Percentiles rank a stretch among this genome's conserved stretches.
phyloP scores from a whole-genome alignment of 2,329 filamentous ascomycete genomes.

The Neofusicoccum laricinum region DNA sequence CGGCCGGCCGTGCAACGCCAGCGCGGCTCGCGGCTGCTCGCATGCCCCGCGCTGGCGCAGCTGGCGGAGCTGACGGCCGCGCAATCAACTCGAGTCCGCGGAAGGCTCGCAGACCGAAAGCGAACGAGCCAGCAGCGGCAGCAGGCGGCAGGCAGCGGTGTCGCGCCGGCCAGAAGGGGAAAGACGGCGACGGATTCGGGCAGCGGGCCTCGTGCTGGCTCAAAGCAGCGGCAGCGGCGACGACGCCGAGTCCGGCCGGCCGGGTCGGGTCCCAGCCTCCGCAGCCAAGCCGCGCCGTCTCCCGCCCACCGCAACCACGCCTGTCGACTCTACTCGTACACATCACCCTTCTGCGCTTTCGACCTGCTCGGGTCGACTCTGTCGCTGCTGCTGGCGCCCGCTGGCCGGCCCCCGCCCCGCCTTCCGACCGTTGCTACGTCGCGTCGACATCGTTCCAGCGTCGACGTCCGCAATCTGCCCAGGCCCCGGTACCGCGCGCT shows the following conservation, averaged over 20 bases:
- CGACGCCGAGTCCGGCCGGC: neutral
- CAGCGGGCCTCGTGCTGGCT: neutral
- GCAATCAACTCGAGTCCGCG: neutral
- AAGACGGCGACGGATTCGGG: neutral
- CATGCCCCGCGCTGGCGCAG: too few relatives aligned
- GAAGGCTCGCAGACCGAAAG: neutral
- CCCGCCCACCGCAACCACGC: too few relatives aligned
- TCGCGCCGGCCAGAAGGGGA: neutral
- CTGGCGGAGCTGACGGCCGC: too few relatives aligned
- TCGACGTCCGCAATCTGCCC: too few relatives aligned
- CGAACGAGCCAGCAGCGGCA: neutral
- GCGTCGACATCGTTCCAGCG: neutral
- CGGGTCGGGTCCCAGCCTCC: neutral
- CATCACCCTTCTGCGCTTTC: neutral
- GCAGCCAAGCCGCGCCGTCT: too few relatives aligned
- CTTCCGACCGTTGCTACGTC: neutral
- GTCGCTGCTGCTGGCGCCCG: neutral
- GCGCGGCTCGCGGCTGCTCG: neutral
- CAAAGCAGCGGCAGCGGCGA: neutral
- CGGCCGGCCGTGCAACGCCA: neutral
- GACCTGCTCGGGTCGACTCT: neutral
- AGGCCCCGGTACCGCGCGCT: too few relatives aligned
- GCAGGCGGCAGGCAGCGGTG: too few relatives aligned
- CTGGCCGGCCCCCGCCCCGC: neutral
- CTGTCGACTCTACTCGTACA: too few relatives aligned